These are phyloP conservation scores for Vickermania ingenoplastis DNA, from an alignment of 208 protist genomes.

Conservation along the genomic window DNA sequence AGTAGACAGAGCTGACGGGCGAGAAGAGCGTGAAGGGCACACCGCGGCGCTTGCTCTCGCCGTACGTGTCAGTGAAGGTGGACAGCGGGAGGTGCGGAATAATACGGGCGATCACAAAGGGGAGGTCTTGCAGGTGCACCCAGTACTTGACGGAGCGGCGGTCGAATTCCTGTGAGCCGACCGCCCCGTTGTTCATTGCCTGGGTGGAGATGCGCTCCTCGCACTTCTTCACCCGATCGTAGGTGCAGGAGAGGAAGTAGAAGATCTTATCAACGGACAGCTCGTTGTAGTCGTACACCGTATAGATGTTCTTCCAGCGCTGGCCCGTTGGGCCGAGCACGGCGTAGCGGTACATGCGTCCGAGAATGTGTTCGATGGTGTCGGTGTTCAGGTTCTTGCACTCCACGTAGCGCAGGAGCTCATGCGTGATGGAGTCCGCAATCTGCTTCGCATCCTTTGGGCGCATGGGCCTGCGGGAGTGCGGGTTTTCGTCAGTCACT, in stretches of 20 bases:
- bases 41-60: conserved; percentile 33
- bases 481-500: conserved; percentile 5
- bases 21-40: conserved; percentile 64
- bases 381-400: conserved; percentile 78
- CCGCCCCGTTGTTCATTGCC: conserved; percentile 39
- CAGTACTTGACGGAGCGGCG: conserved; percentile 84
- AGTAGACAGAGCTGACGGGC: conserved; percentile 83
- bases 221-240: conserved; percentile 57
- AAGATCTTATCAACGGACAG: conserved; percentile 68
- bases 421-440: conserved; percentile 63
- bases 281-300: conserved; percentile 43
- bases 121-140: conserved; percentile 81
- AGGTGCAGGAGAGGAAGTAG: conserved; percentile 58
- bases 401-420: conserved; percentile 79
- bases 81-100: conserved; percentile 78
- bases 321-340: conserved; percentile 73
- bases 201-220: conserved; percentile 60
- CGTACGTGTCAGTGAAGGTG: conserved; percentile 81
- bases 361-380: conserved; percentile 83
- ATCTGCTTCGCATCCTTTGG: conserved; percentile 48
- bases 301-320: conserved; percentile 63
- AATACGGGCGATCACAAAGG: conserved; percentile 83
- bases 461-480: conserved; percentile 17
- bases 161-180: conserved; percentile 82
- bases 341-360: conserved; percentile 80